Conservation (phyloP, 306 rosid genomes). For the Castanopsis chinensis region DNA sequence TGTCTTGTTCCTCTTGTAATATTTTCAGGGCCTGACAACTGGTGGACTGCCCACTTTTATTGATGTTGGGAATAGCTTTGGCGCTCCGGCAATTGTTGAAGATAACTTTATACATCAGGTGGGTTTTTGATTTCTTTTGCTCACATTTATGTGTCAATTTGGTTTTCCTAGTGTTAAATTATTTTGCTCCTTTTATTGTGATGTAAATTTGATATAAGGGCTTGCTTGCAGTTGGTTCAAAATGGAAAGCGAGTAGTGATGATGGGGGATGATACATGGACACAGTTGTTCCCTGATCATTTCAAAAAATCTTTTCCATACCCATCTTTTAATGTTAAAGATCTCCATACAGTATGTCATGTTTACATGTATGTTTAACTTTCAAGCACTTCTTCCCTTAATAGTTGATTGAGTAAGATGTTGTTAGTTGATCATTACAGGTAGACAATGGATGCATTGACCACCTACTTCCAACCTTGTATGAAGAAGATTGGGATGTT, state of each 20-base stretch:
- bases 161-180: not conserved
- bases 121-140: constrained; percentile 2
- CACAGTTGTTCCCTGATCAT: constrained; percentile 87
- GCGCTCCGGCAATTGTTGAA: constrained; percentile 87
- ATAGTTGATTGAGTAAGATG: constrained; percentile 8
- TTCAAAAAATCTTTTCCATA: constrained; percentile 73
- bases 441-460: constrained; percentile 95
- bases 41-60: constrained; percentile 98
- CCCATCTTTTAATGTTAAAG: constrained; percentile 96
- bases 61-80: constrained; percentile 97
- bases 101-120: constrained; percentile 81
- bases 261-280: constrained; percentile 99
- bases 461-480: constrained; percentile 75
- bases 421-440: constrained; percentile 35
- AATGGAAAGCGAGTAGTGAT: constrained; percentile 88
- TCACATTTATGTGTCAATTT: constrained; percentile 2
- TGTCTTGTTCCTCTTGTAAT: constrained; percentile 1
- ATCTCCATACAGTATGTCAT: constrained; percentile 79
- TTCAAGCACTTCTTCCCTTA: constrained; percentile 16
- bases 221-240: constrained; percentile 64
- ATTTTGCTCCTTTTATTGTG: not conserved
- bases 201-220: constrained; percentile 10
- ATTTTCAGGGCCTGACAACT: constrained; percentile 75
- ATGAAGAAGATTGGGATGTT: constrained; percentile 93
- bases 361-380: not conserved